Base-by-base conservation (phyloP, 78 protist species). In the Dictyostelium firmibasis region DNA sequence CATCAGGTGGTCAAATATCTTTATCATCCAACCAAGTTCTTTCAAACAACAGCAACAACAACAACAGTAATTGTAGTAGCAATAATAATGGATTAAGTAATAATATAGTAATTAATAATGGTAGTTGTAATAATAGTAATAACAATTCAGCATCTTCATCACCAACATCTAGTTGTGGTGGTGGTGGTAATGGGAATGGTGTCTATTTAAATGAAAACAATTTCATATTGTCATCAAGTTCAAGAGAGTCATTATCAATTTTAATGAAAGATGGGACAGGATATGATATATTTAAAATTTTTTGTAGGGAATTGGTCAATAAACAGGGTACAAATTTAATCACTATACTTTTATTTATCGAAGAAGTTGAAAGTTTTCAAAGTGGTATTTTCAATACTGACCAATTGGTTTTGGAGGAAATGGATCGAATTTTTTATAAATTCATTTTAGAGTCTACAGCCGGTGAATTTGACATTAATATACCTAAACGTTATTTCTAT, bases 311-410 rank as follows among this genome's bases (percentile, higher is more conserved):
- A 11, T 29, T 27, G 27, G 31, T 14, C 7, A 25, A 64, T 20
- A 78, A 47, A 29, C 86, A 88, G 14, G 38, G 82, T 23, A 23
- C 75, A 27, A 67, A 69, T 78, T 20, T 89, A 23, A 47, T 18
- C 0, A 78, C 81, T 70, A 29, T 81, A 14, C 25, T 81, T 10
- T 29, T 27, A 77, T 89, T 89, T 31, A 14, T 89, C 2, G 94
- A 89, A 62, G 94, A 89, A 3, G 72, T 89, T 11, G 94, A 89
- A 10, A 47, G 47, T 14, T 43, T 89, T 57, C 86, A 81, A 25
- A 16, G 20, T 23, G 70, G 76, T 3, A 9, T 25, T 6, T 57
- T 38, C n/a, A 35, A 69, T 33, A 60, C 62, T 8, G 35, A 60
- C 23, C 76, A 82, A 29, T 60, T n/a, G 20, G 60, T 82, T 33